A percentile compares a stretch with the other conserved stretches of the same genome.
These are phyloP conservation scores for Penstemon newberryi DNA, from an alignment of 257 asterid species.

Conservation along the genomic window DNA sequence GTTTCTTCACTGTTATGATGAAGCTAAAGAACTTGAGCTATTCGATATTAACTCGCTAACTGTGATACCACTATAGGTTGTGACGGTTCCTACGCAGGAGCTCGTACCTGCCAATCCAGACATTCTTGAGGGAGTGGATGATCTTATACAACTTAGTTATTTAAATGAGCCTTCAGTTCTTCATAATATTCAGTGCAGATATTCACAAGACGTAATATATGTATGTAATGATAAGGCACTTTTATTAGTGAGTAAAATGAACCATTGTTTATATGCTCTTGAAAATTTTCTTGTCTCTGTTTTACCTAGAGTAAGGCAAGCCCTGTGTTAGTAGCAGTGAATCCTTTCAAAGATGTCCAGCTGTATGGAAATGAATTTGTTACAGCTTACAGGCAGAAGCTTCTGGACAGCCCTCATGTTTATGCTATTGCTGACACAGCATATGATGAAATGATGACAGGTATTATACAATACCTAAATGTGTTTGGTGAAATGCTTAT, in stretches of 20 bases:
- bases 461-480: conserved; percentile 42
- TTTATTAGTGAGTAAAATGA: conserved; percentile 8
- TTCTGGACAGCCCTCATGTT: conserved; percentile 85
- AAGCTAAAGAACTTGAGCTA: conserved; percentile 6
- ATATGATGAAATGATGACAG: conserved; percentile 75
- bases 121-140: conserved; percentile 84
- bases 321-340: conserved; percentile 77
- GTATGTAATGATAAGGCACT: conserved; percentile 42
- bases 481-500: conserved; percentile 25
- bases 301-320: conserved; percentile 88
- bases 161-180: conserved; percentile 93
- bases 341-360: conserved; percentile 80
- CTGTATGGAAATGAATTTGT: conserved; percentile 61
- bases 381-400: conserved; percentile 67
- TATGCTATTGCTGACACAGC: conserved; percentile 77
- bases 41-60: conserved; percentile 25
- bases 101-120: conserved; percentile 91
- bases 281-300: conserved; percentile 29
- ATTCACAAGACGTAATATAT: conserved; percentile 64
- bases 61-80: conserved; percentile 48
- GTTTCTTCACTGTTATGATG: conserved; percentile 22
- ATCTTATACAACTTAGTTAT: conserved; percentile 85
- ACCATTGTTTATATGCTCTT: conserved; percentile 24
- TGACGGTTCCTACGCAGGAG: conserved; percentile 53
- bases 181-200: conserved; percentile 76